phyloP scores from a whole-genome alignment of 768 basidiomycete species.

The Daedaleopsis nitida region DNA sequence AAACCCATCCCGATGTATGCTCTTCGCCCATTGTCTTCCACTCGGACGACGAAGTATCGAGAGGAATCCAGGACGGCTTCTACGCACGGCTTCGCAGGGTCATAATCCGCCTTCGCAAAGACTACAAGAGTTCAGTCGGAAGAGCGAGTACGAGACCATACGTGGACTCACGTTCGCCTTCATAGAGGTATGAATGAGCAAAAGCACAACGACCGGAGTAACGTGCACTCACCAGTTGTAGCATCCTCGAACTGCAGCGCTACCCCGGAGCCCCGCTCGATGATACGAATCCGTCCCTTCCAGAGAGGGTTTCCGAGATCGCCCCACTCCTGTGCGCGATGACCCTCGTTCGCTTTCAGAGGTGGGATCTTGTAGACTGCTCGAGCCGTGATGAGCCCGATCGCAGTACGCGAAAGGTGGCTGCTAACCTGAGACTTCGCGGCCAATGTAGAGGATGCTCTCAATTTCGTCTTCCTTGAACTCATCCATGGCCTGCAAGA shows the following conservation, averaged over 20 bases:
- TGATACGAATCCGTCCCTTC: slow-evolving; percentile 88
- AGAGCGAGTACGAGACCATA: not conserved
- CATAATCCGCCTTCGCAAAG: slow-evolving; percentile 87
- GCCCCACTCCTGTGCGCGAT: slow-evolving; percentile 93
- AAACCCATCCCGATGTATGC: slow-evolving; percentile 97
- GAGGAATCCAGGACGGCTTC: slow-evolving; percentile 96
- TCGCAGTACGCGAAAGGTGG: not conserved
- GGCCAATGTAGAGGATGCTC: slow-evolving; percentile 85
- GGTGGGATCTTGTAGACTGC: slow-evolving; percentile 92
- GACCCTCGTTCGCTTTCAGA: slow-evolving; percentile 82
- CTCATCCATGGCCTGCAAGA: slow-evolving; percentile 45
- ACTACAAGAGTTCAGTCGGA: slow-evolving; percentile 41
- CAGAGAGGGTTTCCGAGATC: slow-evolving; percentile 81
- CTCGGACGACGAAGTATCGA: slow-evolving; percentile 90
- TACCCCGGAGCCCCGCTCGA: slow-evolving; percentile 73
- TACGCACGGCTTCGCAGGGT: slow-evolving; percentile 76
- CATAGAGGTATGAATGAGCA: not conserved
- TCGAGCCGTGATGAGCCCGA: slow-evolving; percentile 18
- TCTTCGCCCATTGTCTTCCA: slow-evolving; percentile 85
- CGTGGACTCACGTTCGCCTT: slow-evolving; percentile 20
- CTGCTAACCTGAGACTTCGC: slow-evolving; percentile 82
- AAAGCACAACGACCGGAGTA: slow-evolving; percentile 11
- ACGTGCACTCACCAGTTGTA: slow-evolving; percentile 61
- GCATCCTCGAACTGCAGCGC: slow-evolving; percentile 79
- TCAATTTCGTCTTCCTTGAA: slow-evolving; percentile 70